These are phyloP conservation scores for Apophysomyces elegans DNA, from an alignment of 371 early-diverging fungal genomes.

Conservation along the genomic window DNA sequence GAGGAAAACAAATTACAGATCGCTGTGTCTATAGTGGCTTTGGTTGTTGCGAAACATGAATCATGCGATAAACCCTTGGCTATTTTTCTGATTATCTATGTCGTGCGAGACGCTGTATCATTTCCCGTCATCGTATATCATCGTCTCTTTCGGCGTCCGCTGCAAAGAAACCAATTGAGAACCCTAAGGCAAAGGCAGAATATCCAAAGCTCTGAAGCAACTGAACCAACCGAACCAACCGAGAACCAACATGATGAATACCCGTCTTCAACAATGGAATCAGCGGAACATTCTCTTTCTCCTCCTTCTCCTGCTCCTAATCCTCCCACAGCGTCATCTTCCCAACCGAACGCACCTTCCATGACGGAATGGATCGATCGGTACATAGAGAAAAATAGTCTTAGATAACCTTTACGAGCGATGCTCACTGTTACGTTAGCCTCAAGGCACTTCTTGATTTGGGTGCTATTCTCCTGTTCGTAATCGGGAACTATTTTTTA, in stretches of 20 bases:
- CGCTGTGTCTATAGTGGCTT: constrained; percentile 23
- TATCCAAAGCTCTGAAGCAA: neutral
- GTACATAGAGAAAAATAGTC: constrained; percentile 17
- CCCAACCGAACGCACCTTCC: constrained; percentile 9
- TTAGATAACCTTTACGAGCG: neutral
- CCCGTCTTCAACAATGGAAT: neutral
- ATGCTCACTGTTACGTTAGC: constrained; percentile 12
- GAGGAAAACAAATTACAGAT: constrained; percentile 21
- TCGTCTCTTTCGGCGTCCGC: constrained; percentile 28
- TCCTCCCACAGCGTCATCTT: neutral
- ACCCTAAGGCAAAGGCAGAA: neutral
- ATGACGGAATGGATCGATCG: constrained; percentile 34
- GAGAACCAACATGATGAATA: neutral
- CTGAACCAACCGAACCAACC: neutral
- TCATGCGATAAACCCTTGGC: constrained; percentile 45
- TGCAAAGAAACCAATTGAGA: neutral
- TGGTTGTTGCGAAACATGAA: constrained; percentile 29
- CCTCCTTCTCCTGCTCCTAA: too few species aligned
- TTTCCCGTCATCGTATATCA: constrained; percentile 44
- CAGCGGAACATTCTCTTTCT: neutral
- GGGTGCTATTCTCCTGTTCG: constrained; percentile 67
- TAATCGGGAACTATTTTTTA: constrained; percentile 72
- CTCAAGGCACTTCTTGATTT: constrained; percentile 61
- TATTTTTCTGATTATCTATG: constrained; percentile 42
- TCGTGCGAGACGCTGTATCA: constrained; percentile 37